These are phyloP conservation scores for Guillardia theta DNA, from an alignment of 78 protist genomes.

Conservation along the genomic window DNA sequence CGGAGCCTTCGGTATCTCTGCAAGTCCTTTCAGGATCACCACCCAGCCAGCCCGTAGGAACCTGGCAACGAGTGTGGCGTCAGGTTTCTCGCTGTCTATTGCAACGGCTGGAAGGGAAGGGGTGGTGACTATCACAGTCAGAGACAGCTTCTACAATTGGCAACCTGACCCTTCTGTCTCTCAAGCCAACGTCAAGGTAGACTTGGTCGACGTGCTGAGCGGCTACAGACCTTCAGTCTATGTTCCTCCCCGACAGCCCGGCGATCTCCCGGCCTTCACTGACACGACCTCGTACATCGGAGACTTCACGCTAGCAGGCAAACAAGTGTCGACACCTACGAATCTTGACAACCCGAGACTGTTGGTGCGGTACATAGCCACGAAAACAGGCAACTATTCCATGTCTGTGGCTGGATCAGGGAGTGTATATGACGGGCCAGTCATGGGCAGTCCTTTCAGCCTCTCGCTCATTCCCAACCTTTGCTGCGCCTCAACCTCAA, in stretches of 20 bases:
- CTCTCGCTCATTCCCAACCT: neutral
- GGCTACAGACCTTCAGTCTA: no score
- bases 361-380: neutral
- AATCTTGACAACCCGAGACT: neutral
- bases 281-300: neutral
- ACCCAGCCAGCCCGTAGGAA: conserved; percentile 9
- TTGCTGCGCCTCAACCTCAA: neutral
- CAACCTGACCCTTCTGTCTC: conserved; percentile 26
- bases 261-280: neutral
- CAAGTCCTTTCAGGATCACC: neutral
- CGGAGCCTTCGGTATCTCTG: neutral
- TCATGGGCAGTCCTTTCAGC: neutral
- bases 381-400: neutral
- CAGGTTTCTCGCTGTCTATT: neutral
- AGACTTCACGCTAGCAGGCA: neutral
- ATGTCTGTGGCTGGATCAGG: neutral
- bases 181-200: neutral
- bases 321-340: neutral
- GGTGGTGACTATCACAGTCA: neutral
- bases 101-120: neutral
- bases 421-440: neutral
- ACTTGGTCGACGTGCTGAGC: neutral
- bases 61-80: neutral
- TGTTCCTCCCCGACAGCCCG: no score
- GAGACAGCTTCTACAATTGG: neutral